These are phyloP conservation scores for Trypanosoma congolense DNA, from an alignment of 208 protist species.

Conservation along the genomic window DNA sequence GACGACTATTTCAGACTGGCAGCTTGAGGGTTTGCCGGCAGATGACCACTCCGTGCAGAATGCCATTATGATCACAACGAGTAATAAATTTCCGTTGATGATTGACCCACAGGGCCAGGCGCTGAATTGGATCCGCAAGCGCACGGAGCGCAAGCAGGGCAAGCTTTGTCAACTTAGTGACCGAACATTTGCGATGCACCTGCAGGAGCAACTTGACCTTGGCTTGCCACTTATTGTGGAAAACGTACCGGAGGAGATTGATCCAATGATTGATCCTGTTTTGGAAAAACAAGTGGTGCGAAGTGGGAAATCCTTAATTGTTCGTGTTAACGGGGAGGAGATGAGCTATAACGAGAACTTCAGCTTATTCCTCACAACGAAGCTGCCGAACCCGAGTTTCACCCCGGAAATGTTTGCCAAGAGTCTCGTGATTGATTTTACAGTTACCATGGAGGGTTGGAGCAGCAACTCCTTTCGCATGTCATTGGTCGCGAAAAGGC, in stretches of 20 bases:
- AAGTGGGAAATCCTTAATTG: slow-evolving; percentile 80
- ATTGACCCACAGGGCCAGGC: slow-evolving; percentile 99
- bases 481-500: slow-evolving; percentile 97
- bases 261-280: slow-evolving; percentile 97
- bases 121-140: slow-evolving; percentile 93
- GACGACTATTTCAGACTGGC: slow-evolving; percentile 96
- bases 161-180: slow-evolving; percentile 92
- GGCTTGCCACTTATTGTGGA: slow-evolving; percentile 93
- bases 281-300: slow-evolving; percentile 94
- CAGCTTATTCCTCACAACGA: slow-evolving; percentile 96
- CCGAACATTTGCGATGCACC: slow-evolving; percentile 87
- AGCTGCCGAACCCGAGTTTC: slow-evolving; percentile 98
- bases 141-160: slow-evolving; percentile 72
- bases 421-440: slow-evolving; percentile 98
- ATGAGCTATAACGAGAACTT: slow-evolving; percentile 93
- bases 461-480: slow-evolving; percentile 95
- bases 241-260: slow-evolving; percentile 96
- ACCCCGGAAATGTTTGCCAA: slow-evolving; percentile 97
- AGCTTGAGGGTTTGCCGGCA: slow-evolving; percentile 96
- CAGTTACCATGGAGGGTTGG: slow-evolving; percentile 98
- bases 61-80: slow-evolving; percentile 97
- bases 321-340: slow-evolving; percentile 91
- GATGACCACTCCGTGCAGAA: slow-evolving; percentile 99
- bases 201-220: slow-evolving; percentile 93
- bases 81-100: slow-evolving; percentile 95